Evolutionary conservation across 257 asterid species (phyloP), one percentile per base, ranked within the genome.

Genomic region (Thymus quinquecostatus): DNA sequence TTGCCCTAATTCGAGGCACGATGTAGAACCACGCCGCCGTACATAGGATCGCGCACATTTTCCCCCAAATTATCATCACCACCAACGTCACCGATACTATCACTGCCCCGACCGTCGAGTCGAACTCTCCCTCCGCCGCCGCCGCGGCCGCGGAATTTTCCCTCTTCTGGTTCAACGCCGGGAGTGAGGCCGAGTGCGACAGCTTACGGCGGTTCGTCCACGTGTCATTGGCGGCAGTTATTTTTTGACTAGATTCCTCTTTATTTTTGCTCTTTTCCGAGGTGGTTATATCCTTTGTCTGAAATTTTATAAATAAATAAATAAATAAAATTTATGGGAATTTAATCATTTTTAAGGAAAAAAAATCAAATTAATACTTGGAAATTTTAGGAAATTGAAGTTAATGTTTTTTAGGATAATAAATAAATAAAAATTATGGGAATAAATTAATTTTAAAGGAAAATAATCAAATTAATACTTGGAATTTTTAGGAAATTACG

Each of bases 11-110:
- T 34, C 77, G 74, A 32, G 81, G 86, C 0, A 78, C 5, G 32
- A 69, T 38, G 60, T 75, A 78, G 45, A 75, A 69, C 81, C 81
- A 82, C 21, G 78, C 78, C 0, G 83, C 77, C 34, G 79, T 36
- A 47, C 79, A 68, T 5, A 82, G 43, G 13, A 68, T 69, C 2
- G 86, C 83, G 4, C 74, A 82, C 4, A 68, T 63, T 62, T 78
- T 78, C 30, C 86, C 86, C 86, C 83, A 82, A 71, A 82, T 69
- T 30, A 82, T 38, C 83, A 78, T 81, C 30, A 75, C 82, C 10
- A 65, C 62, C n/a, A 80, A 71, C 10, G 79, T 82, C 3, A 78
- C 73, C 69, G 41, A 69, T 45, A 77, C 21, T 9, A 81, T 77
- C 13, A 73, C 64, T 6, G 82, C 80, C 2, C 85, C 85, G 9